Percentiles rank a stretch among this genome's conserved stretches.
Conservation (phyloP, 768 basidiomycete genomes). For the Lactifluus pinguis region DNA sequence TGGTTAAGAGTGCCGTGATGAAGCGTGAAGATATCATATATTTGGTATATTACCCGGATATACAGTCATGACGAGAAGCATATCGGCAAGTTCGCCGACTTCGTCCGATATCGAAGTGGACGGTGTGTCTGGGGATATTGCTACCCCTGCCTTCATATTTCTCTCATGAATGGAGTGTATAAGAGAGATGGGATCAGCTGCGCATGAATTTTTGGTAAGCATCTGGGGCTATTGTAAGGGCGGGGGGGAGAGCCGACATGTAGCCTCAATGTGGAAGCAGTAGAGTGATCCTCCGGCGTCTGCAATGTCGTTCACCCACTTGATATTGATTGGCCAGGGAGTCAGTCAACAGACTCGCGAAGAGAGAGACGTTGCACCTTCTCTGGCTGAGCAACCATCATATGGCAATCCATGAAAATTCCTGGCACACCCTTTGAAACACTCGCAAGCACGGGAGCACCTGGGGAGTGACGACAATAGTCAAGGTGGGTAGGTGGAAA, state of each 20-base stretch:
- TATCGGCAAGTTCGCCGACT: constrained; percentile 76
- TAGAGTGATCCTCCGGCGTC: constrained; percentile 92
- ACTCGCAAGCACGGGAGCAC: constrained; percentile 80
- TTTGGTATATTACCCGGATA: constrained; percentile 56
- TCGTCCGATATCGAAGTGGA: constrained; percentile 81
- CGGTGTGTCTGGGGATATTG: constrained; percentile 93
- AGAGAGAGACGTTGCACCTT: constrained; percentile 40
- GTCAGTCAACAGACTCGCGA: not conserved
- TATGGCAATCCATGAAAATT: constrained; percentile 99
- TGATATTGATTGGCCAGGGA: constrained; percentile 26
- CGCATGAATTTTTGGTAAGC: not conserved
- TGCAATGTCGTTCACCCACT: constrained; percentile 95
- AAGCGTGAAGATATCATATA: not conserved
- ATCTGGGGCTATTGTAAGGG: not conserved
- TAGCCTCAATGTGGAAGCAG: constrained; percentile 95
- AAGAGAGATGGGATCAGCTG: constrained; percentile 66
- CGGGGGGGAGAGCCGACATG: constrained; percentile 45
- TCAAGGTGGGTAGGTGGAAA: constrained; percentile 9
- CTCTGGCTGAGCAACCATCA: constrained; percentile 97
- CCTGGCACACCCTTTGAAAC: constrained; percentile 81
- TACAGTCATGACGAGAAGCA: constrained; percentile 98
- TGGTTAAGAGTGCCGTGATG: not conserved
- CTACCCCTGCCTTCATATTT: constrained; percentile 90
- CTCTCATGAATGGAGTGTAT: constrained; percentile 74
- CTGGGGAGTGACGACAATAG: constrained; percentile 30